Base-by-base conservation (phyloP, 1,139 yeast species). In the Protomyces lactucae-debilis region DNA sequence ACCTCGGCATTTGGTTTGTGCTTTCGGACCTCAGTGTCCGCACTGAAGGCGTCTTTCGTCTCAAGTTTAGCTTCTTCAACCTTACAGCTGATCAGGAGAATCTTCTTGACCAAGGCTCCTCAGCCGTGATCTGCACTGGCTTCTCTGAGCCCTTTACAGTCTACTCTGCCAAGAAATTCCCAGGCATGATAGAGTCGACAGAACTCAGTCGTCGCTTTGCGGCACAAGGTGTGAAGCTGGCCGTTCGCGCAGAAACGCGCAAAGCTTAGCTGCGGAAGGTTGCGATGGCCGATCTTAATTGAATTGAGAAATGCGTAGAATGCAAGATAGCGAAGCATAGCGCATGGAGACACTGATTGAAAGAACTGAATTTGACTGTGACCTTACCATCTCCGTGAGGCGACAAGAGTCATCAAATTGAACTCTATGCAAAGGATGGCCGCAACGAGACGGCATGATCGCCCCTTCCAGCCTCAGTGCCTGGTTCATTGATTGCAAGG, bases 111-210 rank as follows among this genome's bases (percentile, higher is more conserved):
- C 67, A 70, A 5, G 68, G 69, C 14, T 66, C 74, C 9, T 72
- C 75, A 1, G 75, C 75, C 1, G 70, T 76, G 45, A 69, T 75
- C 16, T 73, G 76, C 43, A 67, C 72, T 25, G 70, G 72, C 39
- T 78, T 76, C 66, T 76, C 79, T 18, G 73, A 75, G 14, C 70
- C 73, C 3, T 78, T 78, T 70, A 71, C 71, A 51, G 79, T 78
- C 1, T 78, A 74, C 66, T 75, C 79, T 32, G 80, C 81, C 2
- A 78, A 78, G 67, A 52, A 57, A 67, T 78, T 78, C 66, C 81
- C 81, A 0, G 81, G 81, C 8, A 81, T 78, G 28, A 77, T 77
- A 53, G 80, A 78, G 57, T 72, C 77, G 43, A 76, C 79, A 1
- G 75, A 76, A 4, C 71, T 78, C 51, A 78, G 80, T 37, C 70